phyloP scores from a whole-genome alignment of 192 early-diverging fungal genomes.

The Gryganskiella cystojenkinii region DNA sequence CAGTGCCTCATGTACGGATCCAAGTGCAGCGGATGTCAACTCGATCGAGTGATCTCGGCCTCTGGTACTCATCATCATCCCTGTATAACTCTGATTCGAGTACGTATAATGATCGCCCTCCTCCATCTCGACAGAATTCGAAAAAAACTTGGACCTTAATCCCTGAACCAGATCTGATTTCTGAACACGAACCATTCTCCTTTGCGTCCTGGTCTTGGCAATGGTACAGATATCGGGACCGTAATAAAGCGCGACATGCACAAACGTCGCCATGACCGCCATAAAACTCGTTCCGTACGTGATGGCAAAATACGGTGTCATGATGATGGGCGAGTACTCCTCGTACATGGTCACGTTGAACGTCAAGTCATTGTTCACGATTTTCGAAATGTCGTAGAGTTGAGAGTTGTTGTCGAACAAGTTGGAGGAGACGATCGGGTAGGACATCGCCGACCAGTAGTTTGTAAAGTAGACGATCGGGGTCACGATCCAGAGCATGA shows the following conservation, averaged over 20 bases:
- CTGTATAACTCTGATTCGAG: too few relatives aligned
- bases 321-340: conserved; percentile 54
- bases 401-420: conserved; percentile 32
- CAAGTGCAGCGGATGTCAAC: too few relatives aligned
- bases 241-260: conserved; percentile 75
- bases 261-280: conserved; percentile 64
- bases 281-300: conserved; percentile 67
- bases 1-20: too few relatives aligned
- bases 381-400: conserved; percentile 33
- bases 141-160: neutral
- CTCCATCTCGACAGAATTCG: too few relatives aligned
- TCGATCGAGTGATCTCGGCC: too few relatives aligned
- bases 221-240: conserved; percentile 66
- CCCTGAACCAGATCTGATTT: neutral
- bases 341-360: conserved; percentile 59
- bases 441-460: conserved; percentile 61
- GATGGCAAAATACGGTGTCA: conserved; percentile 60
- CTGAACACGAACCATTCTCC: neutral
- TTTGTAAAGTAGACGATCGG: conserved; percentile 75
- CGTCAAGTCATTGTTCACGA: conserved; percentile 31
- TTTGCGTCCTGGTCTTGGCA: conserved; percentile 22
- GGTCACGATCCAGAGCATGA: conserved; percentile 75
- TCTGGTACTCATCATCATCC: too few relatives aligned
- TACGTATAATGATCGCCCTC: too few relatives aligned
- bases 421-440: conserved; percentile 47